These are phyloP conservation scores for Emmonsiellopsis sp. DNA, from an alignment of 2,329 filamentous ascomycete genomes.

Conservation along the genomic window DNA sequence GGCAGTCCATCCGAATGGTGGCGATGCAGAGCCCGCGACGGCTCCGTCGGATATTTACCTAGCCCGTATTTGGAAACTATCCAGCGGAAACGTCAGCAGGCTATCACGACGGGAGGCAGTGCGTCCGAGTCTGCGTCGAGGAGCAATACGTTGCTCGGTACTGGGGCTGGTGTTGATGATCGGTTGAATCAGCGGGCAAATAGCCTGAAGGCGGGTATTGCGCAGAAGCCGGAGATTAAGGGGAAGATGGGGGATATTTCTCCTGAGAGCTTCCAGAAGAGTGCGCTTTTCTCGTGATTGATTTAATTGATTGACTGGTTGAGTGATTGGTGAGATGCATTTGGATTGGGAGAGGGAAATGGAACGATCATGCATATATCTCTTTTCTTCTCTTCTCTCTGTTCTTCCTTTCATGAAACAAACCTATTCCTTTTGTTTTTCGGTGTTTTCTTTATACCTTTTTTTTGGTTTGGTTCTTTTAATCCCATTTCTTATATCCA, in stretches of 20 bases:
- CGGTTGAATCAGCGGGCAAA: constrained; percentile 18
- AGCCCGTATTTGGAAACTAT: constrained; percentile 80
- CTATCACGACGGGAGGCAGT: constrained; percentile 28
- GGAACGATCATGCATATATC: no score
- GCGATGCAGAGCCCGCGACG: constrained; percentile 84
- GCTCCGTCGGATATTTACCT: constrained; percentile 83
- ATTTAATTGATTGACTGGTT: constrained; percentile 7
- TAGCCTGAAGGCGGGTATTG: constrained; percentile 20
- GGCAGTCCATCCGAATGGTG: constrained; percentile 95
- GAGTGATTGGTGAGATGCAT: no score
- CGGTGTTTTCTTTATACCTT: background rate
- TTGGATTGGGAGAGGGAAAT: no score
- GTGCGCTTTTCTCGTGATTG: constrained; percentile 53
- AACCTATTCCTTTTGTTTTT: background rate
- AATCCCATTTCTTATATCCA: background rate
- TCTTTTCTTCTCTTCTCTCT: background rate
- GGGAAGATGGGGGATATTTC: constrained; percentile 56
- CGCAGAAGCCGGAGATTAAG: constrained; percentile 39
- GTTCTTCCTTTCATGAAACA: background rate
- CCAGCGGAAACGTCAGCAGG: constrained; percentile 41
- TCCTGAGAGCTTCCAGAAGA: constrained; percentile 63
- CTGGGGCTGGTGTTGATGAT: constrained; percentile 1
- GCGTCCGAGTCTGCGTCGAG: background rate
- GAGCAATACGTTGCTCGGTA: constrained; percentile 1
- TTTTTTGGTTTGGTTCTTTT: background rate